A percentile compares a stretch with the other conserved stretches of the same genome.
These are phyloP conservation scores for Kwoniella bestiolae DNA, from an alignment of 768 basidiomycete species.

Conservation along the genomic window DNA sequence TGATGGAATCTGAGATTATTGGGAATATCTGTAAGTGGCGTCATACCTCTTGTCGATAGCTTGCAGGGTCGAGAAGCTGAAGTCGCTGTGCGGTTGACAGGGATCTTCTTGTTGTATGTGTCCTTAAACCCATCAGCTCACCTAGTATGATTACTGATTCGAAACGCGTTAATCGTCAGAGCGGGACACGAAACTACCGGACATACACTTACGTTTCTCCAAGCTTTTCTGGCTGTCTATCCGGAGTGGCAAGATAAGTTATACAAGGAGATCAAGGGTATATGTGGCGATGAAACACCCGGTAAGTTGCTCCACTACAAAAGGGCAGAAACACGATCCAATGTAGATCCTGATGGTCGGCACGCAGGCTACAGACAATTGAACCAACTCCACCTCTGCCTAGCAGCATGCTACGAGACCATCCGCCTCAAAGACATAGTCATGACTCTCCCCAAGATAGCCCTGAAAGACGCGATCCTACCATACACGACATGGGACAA, in stretches of 20 bases:
- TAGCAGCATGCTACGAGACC: constrained; percentile 27
- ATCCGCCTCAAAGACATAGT: constrained; percentile 37
- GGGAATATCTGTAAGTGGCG: constrained; percentile 38
- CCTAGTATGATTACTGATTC: no score
- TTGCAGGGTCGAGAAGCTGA: neutral
- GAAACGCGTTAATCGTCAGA: no score
- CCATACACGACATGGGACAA: constrained; percentile 40
- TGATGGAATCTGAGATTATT: constrained; percentile 42
- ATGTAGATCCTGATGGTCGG: no score
- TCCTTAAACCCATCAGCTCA: no score
- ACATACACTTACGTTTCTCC: constrained; percentile 44
- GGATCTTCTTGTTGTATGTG: constrained; percentile 35
- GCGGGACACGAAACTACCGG: constrained; percentile 52
- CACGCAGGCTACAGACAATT: constrained; percentile 38
- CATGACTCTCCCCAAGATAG: constrained; percentile 35
- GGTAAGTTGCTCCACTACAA: no score
- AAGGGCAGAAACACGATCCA: no score
- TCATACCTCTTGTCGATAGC: neutral
- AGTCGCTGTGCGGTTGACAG: neutral
- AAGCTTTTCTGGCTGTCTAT: constrained; percentile 45
- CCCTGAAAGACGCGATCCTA: constrained; percentile 21
- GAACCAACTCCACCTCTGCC: constrained; percentile 19
- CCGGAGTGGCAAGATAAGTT: constrained; percentile 50
- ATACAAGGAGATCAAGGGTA: constrained; percentile 34
- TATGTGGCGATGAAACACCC: constrained; percentile 29